Base-by-base conservation (phyloP, 208 protist species). In the Acanthamoeba castellanii region DNA sequence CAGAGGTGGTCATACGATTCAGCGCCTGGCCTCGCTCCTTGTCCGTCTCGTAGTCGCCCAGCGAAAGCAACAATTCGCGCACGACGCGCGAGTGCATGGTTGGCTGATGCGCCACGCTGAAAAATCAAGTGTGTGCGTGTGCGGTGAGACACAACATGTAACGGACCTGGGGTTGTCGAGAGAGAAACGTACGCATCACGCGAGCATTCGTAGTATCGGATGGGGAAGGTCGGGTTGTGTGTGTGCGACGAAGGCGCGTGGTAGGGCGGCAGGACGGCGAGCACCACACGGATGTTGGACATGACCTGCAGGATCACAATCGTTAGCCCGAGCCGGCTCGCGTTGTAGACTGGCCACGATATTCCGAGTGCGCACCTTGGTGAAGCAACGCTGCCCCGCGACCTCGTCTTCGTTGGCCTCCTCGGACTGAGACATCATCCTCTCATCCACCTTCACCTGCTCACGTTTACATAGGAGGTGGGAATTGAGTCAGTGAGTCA, bases 281-380 rank as follows among this genome's bases (percentile, higher is more conserved):
- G 90, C 47, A 94, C 90, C 11, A 94, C 90, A 9, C 90, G 64
- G 20, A 84, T 94, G 90, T 94, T 94, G 34, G 52, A 72, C 90
- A 94, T 94, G 14, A 94, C 45, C 72, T 94, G 66, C 59, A 66
- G 20, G 3, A 6, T 16, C 59, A 57, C 16, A 57, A 2, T 1
- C 52, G 37, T 57, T 57, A 18, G 52, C 11, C 7, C 52, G 52
- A 11, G 16, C 7, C 55, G 55, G 20, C 55, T 25, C 14, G 55
- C 16, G 55, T 22, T 59, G 55, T 34, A 27, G 18, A 72, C 2
- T 25, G 25, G 3, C 16, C 55, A 59, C 4, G 61, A 2, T 3
- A 16, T 61, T 9, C 57, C 61, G 18, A 68, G n/a, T 45, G 7
- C 70, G 34, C 70, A 59, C 78, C 78, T 85, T 94, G 64, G 91